Evolutionary conservation across 2,329 filamentous ascomycete genomes (phyloP).

Genomic region (Mycogone perniciosa): DNA sequence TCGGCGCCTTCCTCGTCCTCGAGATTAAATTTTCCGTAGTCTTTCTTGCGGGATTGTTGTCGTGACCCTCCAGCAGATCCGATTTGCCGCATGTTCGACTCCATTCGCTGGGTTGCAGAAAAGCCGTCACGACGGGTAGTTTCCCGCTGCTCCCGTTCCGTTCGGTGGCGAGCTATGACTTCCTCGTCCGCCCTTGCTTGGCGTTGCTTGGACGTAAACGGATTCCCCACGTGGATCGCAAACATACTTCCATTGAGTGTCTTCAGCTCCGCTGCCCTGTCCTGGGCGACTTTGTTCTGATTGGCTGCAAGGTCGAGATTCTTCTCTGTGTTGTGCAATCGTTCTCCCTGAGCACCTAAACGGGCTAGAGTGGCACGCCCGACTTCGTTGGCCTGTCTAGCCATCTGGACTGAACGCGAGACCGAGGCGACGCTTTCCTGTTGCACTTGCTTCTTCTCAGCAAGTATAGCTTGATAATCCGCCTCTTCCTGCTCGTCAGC

Average conservation of each 20-base stretch:
- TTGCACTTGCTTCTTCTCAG: conserved; percentile 60
- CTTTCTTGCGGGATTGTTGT: conserved; percentile 32
- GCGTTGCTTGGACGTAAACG: conserved; percentile 65
- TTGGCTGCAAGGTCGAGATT: conserved; percentile 76
- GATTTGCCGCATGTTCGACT: conserved; percentile 41
- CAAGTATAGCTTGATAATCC: conserved; percentile 58
- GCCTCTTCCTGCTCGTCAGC: conserved; percentile 71
- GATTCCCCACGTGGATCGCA: conserved; percentile 69
- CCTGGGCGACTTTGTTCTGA: conserved; percentile 69
- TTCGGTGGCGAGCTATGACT: conserved; percentile 61
- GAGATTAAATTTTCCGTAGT: conserved; percentile 63
- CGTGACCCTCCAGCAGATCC: conserved; percentile 21
- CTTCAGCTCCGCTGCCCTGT: conserved; percentile 77
- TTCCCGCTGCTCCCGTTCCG: conserved; percentile 60
- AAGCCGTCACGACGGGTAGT: conserved; percentile 50
- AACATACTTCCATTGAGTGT: conserved; percentile 89
- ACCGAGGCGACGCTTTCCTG: conserved; percentile 55
- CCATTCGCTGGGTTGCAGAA: conserved; percentile 47
- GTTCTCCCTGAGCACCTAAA: conserved; percentile 72
- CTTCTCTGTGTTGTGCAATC: conserved; percentile 73
- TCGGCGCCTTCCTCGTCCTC: conserved; percentile 58
- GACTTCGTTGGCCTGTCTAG: conserved; percentile 42
- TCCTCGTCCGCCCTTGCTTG: conserved; percentile 59
- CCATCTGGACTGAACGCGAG: conserved; percentile 35
- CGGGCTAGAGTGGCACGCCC: conserved; percentile 66